A percentile compares a stretch with the other conserved stretches of the same genome.
These are phyloP conservation scores for Ustilago vetiveriae DNA, from an alignment of 1,284 basidiomycete species.

Conservation along the genomic window DNA sequence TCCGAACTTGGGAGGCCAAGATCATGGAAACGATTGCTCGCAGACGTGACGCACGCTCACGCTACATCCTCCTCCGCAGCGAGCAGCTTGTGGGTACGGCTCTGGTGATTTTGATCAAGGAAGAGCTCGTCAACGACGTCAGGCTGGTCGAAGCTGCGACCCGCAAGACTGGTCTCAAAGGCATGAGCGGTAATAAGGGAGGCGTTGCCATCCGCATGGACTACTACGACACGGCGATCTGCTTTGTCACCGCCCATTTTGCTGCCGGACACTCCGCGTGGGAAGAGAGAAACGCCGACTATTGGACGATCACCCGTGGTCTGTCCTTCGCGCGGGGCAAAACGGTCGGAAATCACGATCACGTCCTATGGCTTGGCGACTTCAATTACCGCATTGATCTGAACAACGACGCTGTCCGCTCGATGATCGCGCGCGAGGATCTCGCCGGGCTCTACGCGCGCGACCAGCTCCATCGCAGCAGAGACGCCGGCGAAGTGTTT, in stretches of 20 bases:
- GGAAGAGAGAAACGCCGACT: conserved; percentile 91
- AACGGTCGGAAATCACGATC: conserved; percentile 84
- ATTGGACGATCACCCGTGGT: conserved; percentile 82
- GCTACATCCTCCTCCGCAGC: conserved; percentile 87
- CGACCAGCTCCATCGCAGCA: conserved; percentile 70
- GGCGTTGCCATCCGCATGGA: conserved; percentile 92
- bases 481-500: conserved; percentile 72
- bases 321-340: conserved; percentile 89
- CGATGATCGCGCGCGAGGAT: conserved; percentile 70
- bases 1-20: conserved; percentile 78
- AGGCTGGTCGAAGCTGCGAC: conserved; percentile 90
- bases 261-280: conserved; percentile 91
- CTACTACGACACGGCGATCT: conserved; percentile 87
- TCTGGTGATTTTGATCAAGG: conserved; percentile 83
- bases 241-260: conserved; percentile 93
- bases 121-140: conserved; percentile 79
- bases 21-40: conserved; percentile 81
- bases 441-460: conserved; percentile 79
- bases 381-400: conserved; percentile 90
- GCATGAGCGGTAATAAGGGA: conserved; percentile 91
- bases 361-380: conserved; percentile 93
- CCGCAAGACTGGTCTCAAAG: conserved; percentile 94
- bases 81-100: conserved; percentile 97
- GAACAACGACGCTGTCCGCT: conserved; percentile 80
- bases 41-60: conserved; percentile 75